phyloP scores from a whole-genome alignment of 2,329 filamentous ascomycete genomes.

The Neopestalotiopsis clavispora region DNA sequence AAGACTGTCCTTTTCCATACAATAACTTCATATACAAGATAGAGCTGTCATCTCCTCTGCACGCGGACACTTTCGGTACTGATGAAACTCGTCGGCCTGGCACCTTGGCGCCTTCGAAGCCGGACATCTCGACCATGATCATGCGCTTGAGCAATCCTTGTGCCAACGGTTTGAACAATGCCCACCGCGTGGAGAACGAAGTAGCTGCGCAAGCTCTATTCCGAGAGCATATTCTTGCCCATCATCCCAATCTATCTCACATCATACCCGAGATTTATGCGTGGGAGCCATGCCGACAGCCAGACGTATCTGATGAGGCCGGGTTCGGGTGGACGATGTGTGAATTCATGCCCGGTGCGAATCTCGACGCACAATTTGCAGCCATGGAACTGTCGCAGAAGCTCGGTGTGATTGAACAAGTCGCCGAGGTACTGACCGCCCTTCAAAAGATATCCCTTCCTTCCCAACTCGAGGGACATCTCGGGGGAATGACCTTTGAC shows the following conservation, averaged over 20 bases:
- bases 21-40: constrained; percentile 34
- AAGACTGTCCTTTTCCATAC: constrained; percentile 25
- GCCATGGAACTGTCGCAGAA: constrained; percentile 19
- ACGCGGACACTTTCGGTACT: constrained; percentile 15
- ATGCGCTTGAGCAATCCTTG: constrained; percentile 30
- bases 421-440: constrained; percentile 26
- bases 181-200: constrained; percentile 34
- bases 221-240: constrained; percentile 22
- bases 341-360: constrained; percentile 30
- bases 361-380: constrained; percentile 25
- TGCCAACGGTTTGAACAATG: constrained; percentile 28
- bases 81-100: not conserved
- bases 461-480: constrained; percentile 12
- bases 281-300: constrained; percentile 9
- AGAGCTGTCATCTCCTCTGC: constrained; percentile 22
- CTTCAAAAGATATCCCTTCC: constrained; percentile 27
- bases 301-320: constrained; percentile 5
- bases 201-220: constrained; percentile 28
- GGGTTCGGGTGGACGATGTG: constrained; percentile 28
- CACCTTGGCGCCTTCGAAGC: constrained; percentile 18
- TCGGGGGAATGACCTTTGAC: constrained; percentile 29
- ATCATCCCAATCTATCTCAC: constrained; percentile 5
- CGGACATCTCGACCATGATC: constrained; percentile 23
- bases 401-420: constrained; percentile 23
- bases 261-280: constrained; percentile 31